A percentile compares a stretch with the other conserved stretches of the same genome.
Conservation (phyloP, 805 yeast species). For the Ascoidea tarda region DNA sequence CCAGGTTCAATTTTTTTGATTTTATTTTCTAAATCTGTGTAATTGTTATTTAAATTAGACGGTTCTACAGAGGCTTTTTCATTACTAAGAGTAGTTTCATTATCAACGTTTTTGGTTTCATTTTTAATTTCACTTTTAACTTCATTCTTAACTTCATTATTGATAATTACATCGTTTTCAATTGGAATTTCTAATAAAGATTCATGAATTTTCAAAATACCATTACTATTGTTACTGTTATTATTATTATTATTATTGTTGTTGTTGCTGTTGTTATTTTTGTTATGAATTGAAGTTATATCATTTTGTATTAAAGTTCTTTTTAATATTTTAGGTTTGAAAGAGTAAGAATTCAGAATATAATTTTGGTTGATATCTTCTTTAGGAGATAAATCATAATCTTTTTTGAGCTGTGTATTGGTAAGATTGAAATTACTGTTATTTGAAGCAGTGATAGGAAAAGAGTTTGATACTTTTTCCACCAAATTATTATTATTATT, state of each 20-base stretch:
- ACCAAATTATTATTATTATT: not conserved
- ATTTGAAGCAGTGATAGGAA: not conserved
- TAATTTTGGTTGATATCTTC: too few species aligned
- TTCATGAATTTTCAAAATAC: not conserved
- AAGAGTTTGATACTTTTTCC: not conserved
- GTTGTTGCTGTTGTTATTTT: not conserved
- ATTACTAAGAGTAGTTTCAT: not conserved
- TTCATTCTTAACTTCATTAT: not conserved
- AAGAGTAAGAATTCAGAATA: not conserved
- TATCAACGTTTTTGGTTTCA: not conserved
- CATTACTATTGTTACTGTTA: too few species aligned
- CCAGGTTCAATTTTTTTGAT: too few species aligned
- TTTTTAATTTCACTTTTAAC: not conserved
- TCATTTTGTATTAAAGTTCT: not conserved
- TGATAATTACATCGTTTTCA: not conserved
- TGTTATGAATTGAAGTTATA: not conserved
- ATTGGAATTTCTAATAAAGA: not conserved
- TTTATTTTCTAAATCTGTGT: too few species aligned
- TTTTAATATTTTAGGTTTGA: conserved; percentile 1
- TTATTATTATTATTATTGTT: not conserved
- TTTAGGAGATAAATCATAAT: too few species aligned
- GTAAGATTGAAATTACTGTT: not conserved
- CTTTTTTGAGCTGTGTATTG: not conserved
- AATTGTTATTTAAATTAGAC: too few species aligned
- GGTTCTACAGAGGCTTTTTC: not conserved